Evolutionary conservation across 768 basidiomycete species (phyloP).

Genomic region (Dictyophora rubrovolvata): DNA sequence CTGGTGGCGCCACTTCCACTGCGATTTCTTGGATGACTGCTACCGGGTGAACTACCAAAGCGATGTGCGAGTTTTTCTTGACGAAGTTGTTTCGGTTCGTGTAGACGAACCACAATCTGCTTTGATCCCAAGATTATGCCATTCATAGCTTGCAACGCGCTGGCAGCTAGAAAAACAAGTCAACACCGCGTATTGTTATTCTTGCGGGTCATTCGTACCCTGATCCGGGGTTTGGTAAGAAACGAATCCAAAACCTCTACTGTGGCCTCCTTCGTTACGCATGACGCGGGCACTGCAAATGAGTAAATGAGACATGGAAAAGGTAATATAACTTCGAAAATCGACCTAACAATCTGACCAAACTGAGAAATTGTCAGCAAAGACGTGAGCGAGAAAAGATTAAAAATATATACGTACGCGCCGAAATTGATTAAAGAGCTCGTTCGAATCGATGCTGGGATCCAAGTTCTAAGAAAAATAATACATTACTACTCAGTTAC

Average conservation of each 20-base stretch:
- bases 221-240: slow-evolving; percentile 77
- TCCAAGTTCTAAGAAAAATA: slow-evolving; percentile 60
- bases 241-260: slow-evolving; percentile 87
- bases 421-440: slow-evolving; percentile 73
- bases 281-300: slow-evolving; percentile 75
- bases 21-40: slow-evolving; percentile 63
- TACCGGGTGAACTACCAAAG: slow-evolving; percentile 47
- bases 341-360: slow-evolving; percentile 80
- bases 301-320: slow-evolving; percentile 1
- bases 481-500: slow-evolving; percentile 12
- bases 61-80: slow-evolving; percentile 81
- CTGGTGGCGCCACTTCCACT: slow-evolving; percentile 78
- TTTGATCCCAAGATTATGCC: slow-evolving; percentile 61
- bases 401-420: slow-evolving; percentile 35
- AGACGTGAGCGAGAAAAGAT: neutral
- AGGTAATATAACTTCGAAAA: neutral
- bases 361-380: slow-evolving; percentile 38
- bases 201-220: slow-evolving; percentile 33
- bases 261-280: slow-evolving; percentile 73
- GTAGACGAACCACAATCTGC: slow-evolving; percentile 75
- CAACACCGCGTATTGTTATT: neutral
- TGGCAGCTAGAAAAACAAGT: slow-evolving; percentile 37
- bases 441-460: slow-evolving; percentile 76
- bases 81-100: slow-evolving; percentile 86
- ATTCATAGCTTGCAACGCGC: slow-evolving; percentile 76